Conservation (phyloP, 2,329 filamentous ascomycete species). For the Claviceps maximensis region DNA sequence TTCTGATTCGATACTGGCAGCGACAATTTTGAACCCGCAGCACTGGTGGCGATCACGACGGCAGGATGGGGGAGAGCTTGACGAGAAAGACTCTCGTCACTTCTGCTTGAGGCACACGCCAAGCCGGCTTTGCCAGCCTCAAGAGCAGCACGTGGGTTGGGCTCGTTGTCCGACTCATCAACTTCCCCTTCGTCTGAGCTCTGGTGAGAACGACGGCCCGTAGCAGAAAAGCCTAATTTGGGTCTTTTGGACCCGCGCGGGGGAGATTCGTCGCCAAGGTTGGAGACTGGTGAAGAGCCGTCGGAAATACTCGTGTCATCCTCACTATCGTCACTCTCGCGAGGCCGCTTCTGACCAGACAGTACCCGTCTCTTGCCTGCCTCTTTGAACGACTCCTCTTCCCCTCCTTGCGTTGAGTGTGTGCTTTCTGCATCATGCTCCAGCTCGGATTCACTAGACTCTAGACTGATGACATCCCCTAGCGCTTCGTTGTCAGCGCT, state of each 20-base stretch:
- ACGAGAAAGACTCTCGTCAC: not conserved
- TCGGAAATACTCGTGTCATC: constrained; percentile 3
- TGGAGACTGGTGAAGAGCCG: constrained; percentile 1
- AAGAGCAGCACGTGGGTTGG: constrained; percentile 5
- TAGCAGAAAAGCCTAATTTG: constrained; percentile 6
- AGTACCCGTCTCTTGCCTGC: not conserved
- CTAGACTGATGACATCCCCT: constrained; percentile 3
- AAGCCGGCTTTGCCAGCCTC: constrained; percentile 3
- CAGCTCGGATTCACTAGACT: constrained; percentile 3
- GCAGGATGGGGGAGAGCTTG: not conserved
- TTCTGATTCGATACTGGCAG: not conserved
- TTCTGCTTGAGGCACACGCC: not conserved
- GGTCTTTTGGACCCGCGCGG: constrained; percentile 10
- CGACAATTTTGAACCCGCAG: not conserved
- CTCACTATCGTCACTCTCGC: not conserved
- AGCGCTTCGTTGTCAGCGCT: not conserved
- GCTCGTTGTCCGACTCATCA: constrained; percentile 11
- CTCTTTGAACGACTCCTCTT: not conserved
- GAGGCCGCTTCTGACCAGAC: constrained; percentile 1
- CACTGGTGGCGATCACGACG: not conserved
- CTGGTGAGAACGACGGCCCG: constrained; percentile 1
- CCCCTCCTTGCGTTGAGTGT: not conserved
- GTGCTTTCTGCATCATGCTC: not conserved
- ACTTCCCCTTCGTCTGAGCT: constrained; percentile 22
- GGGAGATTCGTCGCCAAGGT: not conserved